These are phyloP conservation scores for Botrytis hyacinthi DNA, from an alignment of 2,329 filamentous ascomycete species.

Conservation along the genomic window DNA sequence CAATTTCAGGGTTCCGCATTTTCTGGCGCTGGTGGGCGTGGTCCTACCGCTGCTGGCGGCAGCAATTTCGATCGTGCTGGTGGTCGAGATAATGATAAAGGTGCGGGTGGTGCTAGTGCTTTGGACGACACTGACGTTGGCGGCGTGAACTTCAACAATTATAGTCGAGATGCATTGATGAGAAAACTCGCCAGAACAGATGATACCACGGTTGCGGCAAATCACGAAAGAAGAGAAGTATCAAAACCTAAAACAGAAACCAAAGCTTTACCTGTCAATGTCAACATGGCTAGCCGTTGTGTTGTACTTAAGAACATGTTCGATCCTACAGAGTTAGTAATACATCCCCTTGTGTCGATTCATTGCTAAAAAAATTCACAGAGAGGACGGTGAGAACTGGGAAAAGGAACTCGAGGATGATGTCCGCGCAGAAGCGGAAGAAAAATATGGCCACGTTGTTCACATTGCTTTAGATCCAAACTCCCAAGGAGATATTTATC, in stretches of 20 bases:
- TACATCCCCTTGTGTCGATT: background rate
- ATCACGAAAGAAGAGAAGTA: conserved; percentile 65
- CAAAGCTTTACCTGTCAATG: conserved; percentile 77
- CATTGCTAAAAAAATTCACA: conserved; percentile 46
- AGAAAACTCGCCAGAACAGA: conserved; percentile 95
- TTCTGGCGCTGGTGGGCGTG: conserved; percentile 84
- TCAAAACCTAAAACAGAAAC: conserved; percentile 76
- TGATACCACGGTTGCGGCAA: conserved; percentile 62
- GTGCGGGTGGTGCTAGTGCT: conserved; percentile 83
- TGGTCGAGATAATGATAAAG: conserved; percentile 84
- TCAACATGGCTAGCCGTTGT: conserved; percentile 90
- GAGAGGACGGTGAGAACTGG: conserved; percentile 85
- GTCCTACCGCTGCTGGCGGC: conserved; percentile 72
- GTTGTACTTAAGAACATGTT: conserved; percentile 96
- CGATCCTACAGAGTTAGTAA: conserved; percentile 80
- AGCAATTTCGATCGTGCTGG: conserved; percentile 86
- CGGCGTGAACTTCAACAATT: conserved; percentile 99
- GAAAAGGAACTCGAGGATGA: conserved; percentile 92
- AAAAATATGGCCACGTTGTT: conserved; percentile 95
- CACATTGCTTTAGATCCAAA: conserved; percentile 95
- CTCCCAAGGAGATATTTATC: conserved; percentile 92
- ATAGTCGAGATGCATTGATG: conserved; percentile 98
- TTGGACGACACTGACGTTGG: conserved; percentile 96
- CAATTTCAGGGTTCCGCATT: conserved; percentile 87
- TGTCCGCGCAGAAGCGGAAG: conserved; percentile 86